Percentiles rank a stretch among this genome's conserved stretches.
Evolutionary conservation across 1,139 yeast genomes (phyloP).

Genomic region (Meyerozyma guilliermondii): DNA sequence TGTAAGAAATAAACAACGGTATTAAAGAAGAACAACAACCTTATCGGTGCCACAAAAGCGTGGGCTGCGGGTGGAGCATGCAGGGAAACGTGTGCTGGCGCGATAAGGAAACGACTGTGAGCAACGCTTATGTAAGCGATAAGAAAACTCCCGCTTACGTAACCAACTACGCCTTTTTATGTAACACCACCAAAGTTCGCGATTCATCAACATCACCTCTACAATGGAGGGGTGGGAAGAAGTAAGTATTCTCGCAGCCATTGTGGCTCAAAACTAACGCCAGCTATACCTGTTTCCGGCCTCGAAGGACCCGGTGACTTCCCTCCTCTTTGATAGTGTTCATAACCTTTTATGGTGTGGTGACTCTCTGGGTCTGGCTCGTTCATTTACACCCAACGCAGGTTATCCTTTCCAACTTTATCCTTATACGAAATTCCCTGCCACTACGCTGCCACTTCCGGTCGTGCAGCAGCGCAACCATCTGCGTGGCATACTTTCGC

Average conservation of each 20-base stretch:
- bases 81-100: no score
- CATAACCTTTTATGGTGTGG: constrained; percentile 85
- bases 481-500: constrained; percentile 53
- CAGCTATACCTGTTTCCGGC: constrained; percentile 13
- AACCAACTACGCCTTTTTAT: no score
- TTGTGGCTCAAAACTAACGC: constrained; percentile 24
- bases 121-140: no score
- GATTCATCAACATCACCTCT: neutral
- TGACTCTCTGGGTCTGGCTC: constrained; percentile 43
- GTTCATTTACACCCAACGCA: constrained; percentile 24
- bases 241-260: constrained; percentile 11
- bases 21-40: neutral
- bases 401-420: constrained; percentile 22
- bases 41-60: constrained; percentile 1
- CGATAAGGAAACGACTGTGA: neutral
- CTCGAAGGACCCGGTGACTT: constrained; percentile 13
- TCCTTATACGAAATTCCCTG: constrained; percentile 49
- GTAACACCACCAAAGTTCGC: neutral
- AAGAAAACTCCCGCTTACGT: neutral
- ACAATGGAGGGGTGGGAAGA: constrained; percentile 41
- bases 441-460: constrained; percentile 32
- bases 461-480: constrained; percentile 50
- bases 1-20: neutral
- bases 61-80: no score
- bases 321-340: constrained; percentile 61